Conservation (phyloP, 1,139 yeast genomes). For the Pichia sp. region DNA sequence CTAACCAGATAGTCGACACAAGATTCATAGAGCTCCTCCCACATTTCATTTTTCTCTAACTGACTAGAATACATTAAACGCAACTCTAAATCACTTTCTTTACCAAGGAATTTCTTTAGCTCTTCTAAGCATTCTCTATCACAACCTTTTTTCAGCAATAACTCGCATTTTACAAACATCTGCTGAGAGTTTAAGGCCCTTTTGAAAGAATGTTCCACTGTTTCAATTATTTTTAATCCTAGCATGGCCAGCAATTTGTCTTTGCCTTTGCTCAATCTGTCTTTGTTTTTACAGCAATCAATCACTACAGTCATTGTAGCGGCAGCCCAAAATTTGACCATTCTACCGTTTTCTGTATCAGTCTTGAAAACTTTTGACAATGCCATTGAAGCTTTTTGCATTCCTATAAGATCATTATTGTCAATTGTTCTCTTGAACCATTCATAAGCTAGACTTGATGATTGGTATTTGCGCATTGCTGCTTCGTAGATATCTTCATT, state of each 20-base stretch:
- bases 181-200: conserved; percentile 49
- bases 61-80: conserved; percentile 49
- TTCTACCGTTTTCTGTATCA: conserved; percentile 28
- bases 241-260: conserved; percentile 48
- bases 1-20: conserved; percentile 38
- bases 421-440: conserved; percentile 48
- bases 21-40: conserved; percentile 40
- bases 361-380: conserved; percentile 34
- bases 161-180: conserved; percentile 48
- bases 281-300: conserved; percentile 24
- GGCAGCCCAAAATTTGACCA: conserved; percentile 47
- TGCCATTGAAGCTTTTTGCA: conserved; percentile 47
- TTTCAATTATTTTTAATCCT: conserved; percentile 51
- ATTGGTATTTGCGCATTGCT: conserved; percentile 54
- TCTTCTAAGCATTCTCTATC: conserved; percentile 33
- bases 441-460: conserved; percentile 39
- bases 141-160: conserved; percentile 39
- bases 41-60: conserved; percentile 39
- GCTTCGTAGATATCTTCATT: conserved; percentile 49
- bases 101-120: conserved; percentile 34
- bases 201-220: conserved; percentile 37
- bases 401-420: conserved; percentile 37
- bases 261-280: conserved; percentile 36
- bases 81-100: conserved; percentile 54
- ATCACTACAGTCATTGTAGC: conserved; percentile 37